phyloP scores from a whole-genome alignment of 371 early-diverging fungal genomes.

The Mortierella sp. region DNA sequence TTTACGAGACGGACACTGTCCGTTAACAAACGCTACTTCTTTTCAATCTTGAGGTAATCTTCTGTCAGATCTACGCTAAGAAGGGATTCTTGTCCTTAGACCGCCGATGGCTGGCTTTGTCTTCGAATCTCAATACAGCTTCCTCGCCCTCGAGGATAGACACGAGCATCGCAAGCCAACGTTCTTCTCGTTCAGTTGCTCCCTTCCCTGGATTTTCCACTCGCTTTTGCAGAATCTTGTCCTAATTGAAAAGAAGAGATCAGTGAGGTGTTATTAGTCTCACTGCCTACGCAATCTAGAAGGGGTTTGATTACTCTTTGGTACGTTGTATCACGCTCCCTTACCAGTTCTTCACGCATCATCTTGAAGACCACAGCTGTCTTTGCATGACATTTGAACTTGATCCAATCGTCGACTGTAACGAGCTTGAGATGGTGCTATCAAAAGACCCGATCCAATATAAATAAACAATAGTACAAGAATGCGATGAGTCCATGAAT shows the following conservation, averaged over 20 bases:
- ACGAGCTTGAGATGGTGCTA: slow-evolving; percentile 67
- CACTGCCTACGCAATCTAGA: too few relatives aligned
- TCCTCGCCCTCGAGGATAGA: slow-evolving; percentile 51
- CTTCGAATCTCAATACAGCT: slow-evolving; percentile 26
- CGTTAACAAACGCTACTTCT: too few relatives aligned
- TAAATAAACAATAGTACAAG: slow-evolving; percentile 13
- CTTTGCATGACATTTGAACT: slow-evolving; percentile 69
- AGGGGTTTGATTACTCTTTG: too few relatives aligned
- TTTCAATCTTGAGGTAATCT: background rate
- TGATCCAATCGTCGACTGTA: slow-evolving; percentile 70
- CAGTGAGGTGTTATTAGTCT: background rate
- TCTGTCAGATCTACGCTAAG: slow-evolving; percentile 16
- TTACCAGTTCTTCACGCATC: slow-evolving; percentile 64
- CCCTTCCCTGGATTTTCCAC: slow-evolving; percentile 47
- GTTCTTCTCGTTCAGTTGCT: slow-evolving; percentile 45
- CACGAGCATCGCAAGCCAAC: slow-evolving; percentile 53
- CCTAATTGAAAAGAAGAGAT: slow-evolving; percentile 19
- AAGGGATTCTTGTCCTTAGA: slow-evolving; percentile 39
- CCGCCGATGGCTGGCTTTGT: slow-evolving; percentile 28
- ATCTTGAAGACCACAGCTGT: slow-evolving; percentile 70
- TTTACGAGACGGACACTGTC: too few relatives aligned
- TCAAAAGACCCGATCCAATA: too few relatives aligned
- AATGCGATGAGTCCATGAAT: too few relatives aligned
- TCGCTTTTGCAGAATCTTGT: slow-evolving; percentile 52
- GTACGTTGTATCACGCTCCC: too few relatives aligned